Evolutionary conservation across 768 basidiomycete genomes (phyloP).

Genomic region (Chalciporus chontae): DNA sequence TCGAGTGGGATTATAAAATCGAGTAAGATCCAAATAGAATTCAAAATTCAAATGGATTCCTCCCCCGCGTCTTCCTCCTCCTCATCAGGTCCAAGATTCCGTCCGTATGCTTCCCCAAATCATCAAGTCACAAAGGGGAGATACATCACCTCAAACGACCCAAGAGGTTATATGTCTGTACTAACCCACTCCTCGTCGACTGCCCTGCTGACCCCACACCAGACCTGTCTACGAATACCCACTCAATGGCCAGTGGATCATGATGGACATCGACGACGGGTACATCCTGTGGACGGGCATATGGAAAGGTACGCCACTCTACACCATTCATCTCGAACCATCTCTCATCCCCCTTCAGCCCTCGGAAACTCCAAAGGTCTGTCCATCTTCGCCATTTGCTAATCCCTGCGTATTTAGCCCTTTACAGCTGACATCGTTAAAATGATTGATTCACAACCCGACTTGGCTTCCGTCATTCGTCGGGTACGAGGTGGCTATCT

Average conservation of each 20-base stretch:
- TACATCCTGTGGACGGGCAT: conserved; percentile 92
- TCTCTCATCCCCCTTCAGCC: conserved; percentile 41
- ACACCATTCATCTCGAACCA: neutral
- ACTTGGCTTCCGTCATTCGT: conserved; percentile 76
- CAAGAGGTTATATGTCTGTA: conserved; percentile 81
- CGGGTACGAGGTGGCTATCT: conserved; percentile 85
- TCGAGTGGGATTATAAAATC: conserved; percentile 19
- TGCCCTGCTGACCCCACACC: conserved; percentile 6
- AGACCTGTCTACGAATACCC: conserved; percentile 89
- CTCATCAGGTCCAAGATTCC: conserved; percentile 39
- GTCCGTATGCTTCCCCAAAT: conserved; percentile 70
- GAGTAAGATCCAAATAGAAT: neutral
- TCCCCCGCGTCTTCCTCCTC: conserved; percentile 27
- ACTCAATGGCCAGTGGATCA: conserved; percentile 87
- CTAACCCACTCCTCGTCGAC: neutral
- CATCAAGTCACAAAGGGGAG: conserved; percentile 84
- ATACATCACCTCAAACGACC: conserved; percentile 88
- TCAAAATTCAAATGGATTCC: conserved; percentile 38
- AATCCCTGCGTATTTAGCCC: conserved; percentile 16
- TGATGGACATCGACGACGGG: conserved; percentile 94
- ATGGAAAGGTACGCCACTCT: conserved; percentile 70
- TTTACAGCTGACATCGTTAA: conserved; percentile 82
- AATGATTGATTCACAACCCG: conserved; percentile 89
- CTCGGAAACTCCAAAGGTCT: conserved; percentile 87
- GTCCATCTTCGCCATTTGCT: conserved; percentile 12